These are phyloP conservation scores for Penicillium griseofulvum DNA, from an alignment of 2,329 filamentous ascomycete genomes.

Conservation along the genomic window DNA sequence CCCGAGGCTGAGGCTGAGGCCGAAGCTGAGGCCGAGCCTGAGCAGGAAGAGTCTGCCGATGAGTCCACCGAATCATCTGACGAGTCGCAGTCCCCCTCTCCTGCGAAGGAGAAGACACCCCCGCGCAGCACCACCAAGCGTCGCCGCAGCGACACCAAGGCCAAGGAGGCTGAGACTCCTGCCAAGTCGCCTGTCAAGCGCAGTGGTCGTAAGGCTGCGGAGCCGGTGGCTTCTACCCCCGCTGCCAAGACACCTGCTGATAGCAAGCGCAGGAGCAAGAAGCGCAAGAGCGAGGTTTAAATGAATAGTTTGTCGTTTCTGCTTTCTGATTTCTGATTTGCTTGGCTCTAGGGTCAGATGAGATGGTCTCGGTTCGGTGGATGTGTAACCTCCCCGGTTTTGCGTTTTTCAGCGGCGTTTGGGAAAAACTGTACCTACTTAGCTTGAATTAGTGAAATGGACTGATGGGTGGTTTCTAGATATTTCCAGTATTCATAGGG, in stretches of 20 bases:
- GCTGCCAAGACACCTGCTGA: constrained; percentile 33
- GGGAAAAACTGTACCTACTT: constrained; percentile 1
- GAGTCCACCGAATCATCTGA: constrained; percentile 31
- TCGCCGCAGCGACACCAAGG: constrained; percentile 38
- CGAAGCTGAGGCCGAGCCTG: constrained; percentile 14
- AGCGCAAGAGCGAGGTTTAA: constrained; percentile 47
- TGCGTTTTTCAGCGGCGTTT: constrained; percentile 1
- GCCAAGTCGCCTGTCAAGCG: constrained; percentile 29
- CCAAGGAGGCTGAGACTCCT: constrained; percentile 34
- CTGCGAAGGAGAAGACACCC: constrained; percentile 44
- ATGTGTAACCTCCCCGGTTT: constrained; percentile 3
- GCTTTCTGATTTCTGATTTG: constrained; percentile 14
- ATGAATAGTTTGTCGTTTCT: constrained; percentile 15
- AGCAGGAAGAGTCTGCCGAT: constrained; percentile 18
- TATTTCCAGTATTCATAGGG: neutral
- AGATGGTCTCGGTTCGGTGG: constrained; percentile 2
- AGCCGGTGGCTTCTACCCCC: constrained; percentile 11
- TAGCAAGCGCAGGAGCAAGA: constrained; percentile 44
- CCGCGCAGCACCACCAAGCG: constrained; percentile 44
- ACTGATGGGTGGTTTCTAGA: neutral
- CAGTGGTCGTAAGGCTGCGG: constrained; percentile 12
- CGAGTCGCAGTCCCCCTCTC: constrained; percentile 35
- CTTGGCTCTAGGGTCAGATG: constrained; percentile 1
- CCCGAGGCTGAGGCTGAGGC: constrained; percentile 10
- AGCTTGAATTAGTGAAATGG: neutral